Evolutionary conservation across 257 asterid species (phyloP).

Genomic region (Salvia splendens): DNA sequence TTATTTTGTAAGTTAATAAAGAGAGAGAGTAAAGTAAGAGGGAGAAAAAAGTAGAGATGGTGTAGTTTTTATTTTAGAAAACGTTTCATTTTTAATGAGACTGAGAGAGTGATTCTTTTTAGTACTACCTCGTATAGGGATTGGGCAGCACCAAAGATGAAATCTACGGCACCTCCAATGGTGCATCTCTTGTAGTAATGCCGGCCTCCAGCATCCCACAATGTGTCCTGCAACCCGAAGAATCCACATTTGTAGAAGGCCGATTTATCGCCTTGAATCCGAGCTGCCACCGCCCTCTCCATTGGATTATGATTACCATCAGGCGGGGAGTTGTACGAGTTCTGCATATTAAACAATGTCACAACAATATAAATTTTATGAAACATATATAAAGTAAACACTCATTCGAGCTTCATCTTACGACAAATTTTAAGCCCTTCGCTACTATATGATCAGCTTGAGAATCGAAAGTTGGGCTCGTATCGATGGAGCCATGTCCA

Average conservation of each 20-base stretch:
- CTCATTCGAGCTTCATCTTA: slow-evolving; percentile 28
- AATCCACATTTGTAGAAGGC: slow-evolving; percentile 59
- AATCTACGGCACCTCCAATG: slow-evolving; percentile 75
- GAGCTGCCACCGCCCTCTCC: slow-evolving; percentile 56
- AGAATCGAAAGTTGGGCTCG: slow-evolving; percentile 61
- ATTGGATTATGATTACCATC: slow-evolving; percentile 30
- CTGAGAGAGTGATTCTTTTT: background rate
- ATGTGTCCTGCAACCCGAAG: slow-evolving; percentile 70
- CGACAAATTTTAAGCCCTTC: slow-evolving; percentile 53
- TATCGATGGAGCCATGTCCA: slow-evolving; percentile 42
- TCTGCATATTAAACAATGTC: slow-evolving; percentile 37
- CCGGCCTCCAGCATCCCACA: slow-evolving; percentile 78
- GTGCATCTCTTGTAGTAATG: slow-evolving; percentile 69
- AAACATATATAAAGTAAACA: too few relatives aligned
- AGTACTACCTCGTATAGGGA: slow-evolving; percentile 68
- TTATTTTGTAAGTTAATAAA: too few relatives aligned
- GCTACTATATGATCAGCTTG: slow-evolving; percentile 56
- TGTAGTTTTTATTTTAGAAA: too few relatives aligned
- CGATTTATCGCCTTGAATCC: slow-evolving; percentile 63
- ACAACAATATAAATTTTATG: too few relatives aligned
- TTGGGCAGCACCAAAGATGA: slow-evolving; percentile 82
- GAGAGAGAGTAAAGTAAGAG: too few relatives aligned
- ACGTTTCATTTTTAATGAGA: too few relatives aligned
- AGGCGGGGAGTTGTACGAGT: slow-evolving; percentile 62
- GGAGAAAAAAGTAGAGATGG: too few relatives aligned